These are phyloP conservation scores for Arachis monticola DNA, from an alignment of 331 rosid species.

Conservation along the genomic window DNA sequence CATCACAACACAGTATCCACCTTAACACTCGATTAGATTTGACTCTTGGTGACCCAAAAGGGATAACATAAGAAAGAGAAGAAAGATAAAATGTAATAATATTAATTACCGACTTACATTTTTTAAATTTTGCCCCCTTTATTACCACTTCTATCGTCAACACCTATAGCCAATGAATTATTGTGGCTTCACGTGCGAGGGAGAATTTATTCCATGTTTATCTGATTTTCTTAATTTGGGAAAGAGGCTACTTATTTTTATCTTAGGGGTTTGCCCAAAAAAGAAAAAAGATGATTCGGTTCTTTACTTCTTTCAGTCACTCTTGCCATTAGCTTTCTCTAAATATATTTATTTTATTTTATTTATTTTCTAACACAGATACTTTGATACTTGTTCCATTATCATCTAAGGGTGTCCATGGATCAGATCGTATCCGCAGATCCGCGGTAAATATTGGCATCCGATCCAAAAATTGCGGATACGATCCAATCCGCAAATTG, in stretches of 20 bases:
- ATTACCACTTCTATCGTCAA: no score
- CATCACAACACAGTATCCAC: not conserved
- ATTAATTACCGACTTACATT: no score
- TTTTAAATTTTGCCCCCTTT: no score
- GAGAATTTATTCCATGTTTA: constrained; percentile 50
- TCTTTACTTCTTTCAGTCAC: constrained; percentile 28
- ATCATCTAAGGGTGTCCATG: no score
- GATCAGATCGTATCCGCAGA: no score
- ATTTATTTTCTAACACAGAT: not conserved
- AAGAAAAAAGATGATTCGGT: constrained; percentile 56
- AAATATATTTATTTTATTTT: not conserved
- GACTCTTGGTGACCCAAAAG: constrained; percentile 30
- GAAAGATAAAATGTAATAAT: no score
- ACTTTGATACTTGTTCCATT: not conserved
- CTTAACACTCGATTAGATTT: constrained; percentile 37
- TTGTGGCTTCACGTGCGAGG: constrained; percentile 50
- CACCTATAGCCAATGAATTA: not conserved
- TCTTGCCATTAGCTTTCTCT: constrained; percentile 29
- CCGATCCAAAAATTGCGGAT: no score
- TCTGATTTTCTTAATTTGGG: constrained; percentile 54
- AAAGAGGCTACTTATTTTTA: constrained; percentile 41
- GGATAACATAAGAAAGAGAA: no score
- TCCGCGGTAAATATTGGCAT: no score
- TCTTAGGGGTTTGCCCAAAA: constrained; percentile 56
- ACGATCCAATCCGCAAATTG: no score